These are phyloP conservation scores for Scortechinia acanthostroma DNA, from an alignment of 2,329 filamentous ascomycete genomes.

Conservation along the genomic window DNA sequence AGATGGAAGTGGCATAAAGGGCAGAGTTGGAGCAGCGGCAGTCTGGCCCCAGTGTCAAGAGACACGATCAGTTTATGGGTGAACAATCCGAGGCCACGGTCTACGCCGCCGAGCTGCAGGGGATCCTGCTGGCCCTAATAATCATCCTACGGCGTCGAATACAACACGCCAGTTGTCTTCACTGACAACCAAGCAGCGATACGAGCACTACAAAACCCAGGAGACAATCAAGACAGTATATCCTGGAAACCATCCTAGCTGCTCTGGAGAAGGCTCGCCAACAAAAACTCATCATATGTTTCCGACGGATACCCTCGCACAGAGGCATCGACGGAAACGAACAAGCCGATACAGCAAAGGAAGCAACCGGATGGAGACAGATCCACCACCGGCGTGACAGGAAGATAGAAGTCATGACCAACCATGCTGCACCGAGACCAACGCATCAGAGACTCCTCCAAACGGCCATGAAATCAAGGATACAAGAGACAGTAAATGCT, in stretches of 20 bases:
- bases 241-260: not conserved
- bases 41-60: not conserved
- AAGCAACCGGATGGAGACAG: slow-evolving; percentile 6
- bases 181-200: slow-evolving; percentile 11
- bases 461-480: not conserved
- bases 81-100: slow-evolving; percentile 8
- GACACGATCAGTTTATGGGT: slow-evolving; percentile 4
- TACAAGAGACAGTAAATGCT: not conserved
- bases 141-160: not conserved
- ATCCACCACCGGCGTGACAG: not conserved
- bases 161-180: slow-evolving; percentile 7
- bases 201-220: slow-evolving; percentile 6
- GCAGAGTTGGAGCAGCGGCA: slow-evolving; percentile 4
- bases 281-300: slow-evolving; percentile 5
- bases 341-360: slow-evolving; percentile 8
- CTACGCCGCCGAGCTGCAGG: slow-evolving; percentile 11
- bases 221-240: slow-evolving; percentile 6
- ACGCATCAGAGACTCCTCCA: not conserved
- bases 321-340: slow-evolving; percentile 9
- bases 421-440: not conserved
- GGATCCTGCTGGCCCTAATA: slow-evolving; percentile 5
- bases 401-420: not conserved
- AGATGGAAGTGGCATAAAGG: slow-evolving; percentile 5
- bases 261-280: slow-evolving; percentile 2
- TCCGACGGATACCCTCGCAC: slow-evolving; percentile 7